Evolutionary conservation across 208 protist species (phyloP), one percentile per base, ranked within the genome.

Genomic region (Trypanosoma theileri): DNA sequence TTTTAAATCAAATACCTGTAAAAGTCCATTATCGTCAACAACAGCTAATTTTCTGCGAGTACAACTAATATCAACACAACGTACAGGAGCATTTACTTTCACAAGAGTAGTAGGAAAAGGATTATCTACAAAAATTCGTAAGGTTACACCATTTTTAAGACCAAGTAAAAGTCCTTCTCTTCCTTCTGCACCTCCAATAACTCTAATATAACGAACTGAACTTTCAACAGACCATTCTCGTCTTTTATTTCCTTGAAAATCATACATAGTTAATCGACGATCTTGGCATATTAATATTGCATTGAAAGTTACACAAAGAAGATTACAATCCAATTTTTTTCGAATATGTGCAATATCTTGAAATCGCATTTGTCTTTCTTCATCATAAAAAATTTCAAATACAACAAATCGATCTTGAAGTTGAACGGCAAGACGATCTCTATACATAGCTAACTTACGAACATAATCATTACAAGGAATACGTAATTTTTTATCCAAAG

Each of bases 51-150:
- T 96, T 17, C 59, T 89, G 51, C 96, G 86, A 42, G 66, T 80
- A 66, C 84, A 83, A 69, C 70, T 96, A 24, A 98, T 59, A 73
- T 99, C 96, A 22, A 98, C 72, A 58, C 92, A 97, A 24, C 81
- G 82, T 12, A 99, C 77, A 4, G 88, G 40, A 19, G 46, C 51
- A 28, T 75, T 81, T 26, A 97, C 70, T 64, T 96, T 96, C 42
- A 98, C 68, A n/a, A 99, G 76, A 28, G 80, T 69, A 4, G 89
- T 97, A 2, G 97, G 94, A 60, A 98, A 99, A 12, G 96, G 86
- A 75, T 99, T 99, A 80, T 99, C 93, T 7, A 99, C 73, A 64
- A 99, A 98, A 40, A 99, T 86, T 75, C 98, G 95, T 46, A 98
- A 63, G 12, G 95, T 87, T 40, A 81, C 66, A 21, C 98, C 98